phyloP scores from a whole-genome alignment of 2,329 filamentous ascomycete species.

The Hypoxylon sp. region DNA sequence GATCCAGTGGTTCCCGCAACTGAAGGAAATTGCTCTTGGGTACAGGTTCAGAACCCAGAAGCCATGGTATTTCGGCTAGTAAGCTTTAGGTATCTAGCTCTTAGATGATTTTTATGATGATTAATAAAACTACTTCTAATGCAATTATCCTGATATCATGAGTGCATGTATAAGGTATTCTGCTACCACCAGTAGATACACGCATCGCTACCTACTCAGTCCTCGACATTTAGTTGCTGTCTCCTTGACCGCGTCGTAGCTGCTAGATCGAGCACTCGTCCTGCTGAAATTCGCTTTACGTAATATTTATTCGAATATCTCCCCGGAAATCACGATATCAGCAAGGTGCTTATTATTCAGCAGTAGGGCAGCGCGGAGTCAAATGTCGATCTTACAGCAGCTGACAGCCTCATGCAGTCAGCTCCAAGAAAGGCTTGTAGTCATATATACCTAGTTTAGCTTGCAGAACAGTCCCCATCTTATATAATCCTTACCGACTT shows the following conservation, averaged over 20 bases:
- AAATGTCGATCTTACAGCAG: neutral
- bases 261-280: neutral
- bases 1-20: neutral
- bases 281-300: neutral
- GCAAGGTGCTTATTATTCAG: neutral
- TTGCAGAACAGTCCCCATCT: neutral
- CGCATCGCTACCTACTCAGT: neutral
- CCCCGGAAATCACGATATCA: neutral
- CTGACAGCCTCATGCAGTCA: neutral
- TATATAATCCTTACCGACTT: neutral
- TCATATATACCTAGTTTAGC: conserved; percentile 1
- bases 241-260: neutral
- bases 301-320: neutral
- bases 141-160: neutral
- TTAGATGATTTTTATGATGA: neutral
- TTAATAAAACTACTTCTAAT: neutral
- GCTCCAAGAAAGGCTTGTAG: neutral
- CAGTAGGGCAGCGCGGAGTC: neutral
- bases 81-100: neutral
- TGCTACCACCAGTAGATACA: neutral
- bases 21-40: conserved; percentile 8
- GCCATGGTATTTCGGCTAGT: conserved; percentile 2
- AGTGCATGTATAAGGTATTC: neutral
- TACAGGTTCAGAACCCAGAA: conserved; percentile 1
- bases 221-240: neutral